Evolutionary conservation across 2,329 filamentous ascomycete genomes (phyloP).

Genomic region (Fusarium zealandicum): DNA sequence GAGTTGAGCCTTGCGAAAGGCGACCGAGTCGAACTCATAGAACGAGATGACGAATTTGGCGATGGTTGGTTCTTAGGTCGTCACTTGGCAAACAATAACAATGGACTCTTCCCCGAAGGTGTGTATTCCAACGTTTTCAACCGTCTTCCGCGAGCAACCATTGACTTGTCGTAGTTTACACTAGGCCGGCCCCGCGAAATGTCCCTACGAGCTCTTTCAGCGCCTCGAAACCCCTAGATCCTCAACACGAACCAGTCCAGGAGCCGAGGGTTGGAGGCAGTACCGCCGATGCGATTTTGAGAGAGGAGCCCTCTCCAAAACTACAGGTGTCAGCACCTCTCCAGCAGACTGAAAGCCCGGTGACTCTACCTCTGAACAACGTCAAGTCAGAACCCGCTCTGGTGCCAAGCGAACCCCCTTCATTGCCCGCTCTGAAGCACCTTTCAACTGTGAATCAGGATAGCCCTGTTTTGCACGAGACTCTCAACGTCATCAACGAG

Average conservation of each 20-base stretch:
- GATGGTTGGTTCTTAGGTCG: constrained; percentile 86
- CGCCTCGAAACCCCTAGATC: constrained; percentile 42
- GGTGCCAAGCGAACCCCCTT: constrained; percentile 39
- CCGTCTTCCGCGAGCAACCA: constrained; percentile 17
- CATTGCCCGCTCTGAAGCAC: constrained; percentile 42
- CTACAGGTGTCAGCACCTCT: constrained; percentile 41
- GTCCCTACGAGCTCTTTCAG: constrained; percentile 42
- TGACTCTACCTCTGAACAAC: constrained; percentile 56
- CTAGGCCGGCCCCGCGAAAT: constrained; percentile 62
- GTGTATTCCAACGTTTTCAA: constrained; percentile 40
- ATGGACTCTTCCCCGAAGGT: constrained; percentile 86
- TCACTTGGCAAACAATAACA: constrained; percentile 76
- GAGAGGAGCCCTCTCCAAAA: constrained; percentile 46
- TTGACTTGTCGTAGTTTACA: constrained; percentile 61
- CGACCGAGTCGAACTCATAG: constrained; percentile 82
- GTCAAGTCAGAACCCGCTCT: constrained; percentile 45
- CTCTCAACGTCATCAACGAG: constrained; percentile 93
- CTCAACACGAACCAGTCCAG: constrained; percentile 44
- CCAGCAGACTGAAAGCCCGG: constrained; percentile 36
- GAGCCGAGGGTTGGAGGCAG: constrained; percentile 32
- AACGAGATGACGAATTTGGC: constrained; percentile 87
- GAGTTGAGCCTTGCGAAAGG: constrained; percentile 89
- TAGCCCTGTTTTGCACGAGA: constrained; percentile 87
- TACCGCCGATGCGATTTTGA: constrained; percentile 32
- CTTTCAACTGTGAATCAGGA: constrained; percentile 58